phyloP scores from a whole-genome alignment of 176 grass and related monocot species.

The Eleusine indica region DNA sequence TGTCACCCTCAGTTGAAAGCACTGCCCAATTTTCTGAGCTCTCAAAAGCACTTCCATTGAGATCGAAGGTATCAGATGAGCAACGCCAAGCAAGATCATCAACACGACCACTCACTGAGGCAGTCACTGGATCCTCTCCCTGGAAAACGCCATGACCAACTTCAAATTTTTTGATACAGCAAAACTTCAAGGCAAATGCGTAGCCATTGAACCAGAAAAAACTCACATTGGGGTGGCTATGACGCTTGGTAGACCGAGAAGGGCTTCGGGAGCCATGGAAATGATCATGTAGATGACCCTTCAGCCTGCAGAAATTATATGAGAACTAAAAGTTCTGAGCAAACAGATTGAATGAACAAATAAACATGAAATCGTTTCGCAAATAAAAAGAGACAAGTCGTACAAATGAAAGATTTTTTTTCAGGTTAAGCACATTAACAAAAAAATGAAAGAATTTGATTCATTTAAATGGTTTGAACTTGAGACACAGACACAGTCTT shows the following conservation, averaged over 20 bases:
- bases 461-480: not conserved
- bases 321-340: constrained; percentile 6
- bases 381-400: not conserved
- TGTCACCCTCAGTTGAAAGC: constrained; percentile 74
- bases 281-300: constrained; percentile 72
- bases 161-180: constrained; percentile 8
- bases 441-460: constrained; percentile 13
- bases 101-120: constrained; percentile 68
- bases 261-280: constrained; percentile 83
- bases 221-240: constrained; percentile 63
- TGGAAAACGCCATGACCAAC: constrained; percentile 48
- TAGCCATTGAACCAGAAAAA: constrained; percentile 39
- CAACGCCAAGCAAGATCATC: constrained; percentile 69
- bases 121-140: constrained; percentile 67
- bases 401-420: no score
- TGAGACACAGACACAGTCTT: no score
- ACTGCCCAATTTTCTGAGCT: constrained; percentile 81
- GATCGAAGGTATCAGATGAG: constrained; percentile 63
- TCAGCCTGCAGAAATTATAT: constrained; percentile 61
- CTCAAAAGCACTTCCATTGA: constrained; percentile 59
- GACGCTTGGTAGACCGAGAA: constrained; percentile 51
- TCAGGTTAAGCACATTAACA: no score
- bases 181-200: constrained; percentile 6
- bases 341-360: constrained; percentile 18
- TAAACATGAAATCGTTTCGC: not conserved